A percentile compares a stretch with the other conserved stretches of the same genome.
Conservation (phyloP, 306 rosid species). For the Lathyrus tuberosus region DNA sequence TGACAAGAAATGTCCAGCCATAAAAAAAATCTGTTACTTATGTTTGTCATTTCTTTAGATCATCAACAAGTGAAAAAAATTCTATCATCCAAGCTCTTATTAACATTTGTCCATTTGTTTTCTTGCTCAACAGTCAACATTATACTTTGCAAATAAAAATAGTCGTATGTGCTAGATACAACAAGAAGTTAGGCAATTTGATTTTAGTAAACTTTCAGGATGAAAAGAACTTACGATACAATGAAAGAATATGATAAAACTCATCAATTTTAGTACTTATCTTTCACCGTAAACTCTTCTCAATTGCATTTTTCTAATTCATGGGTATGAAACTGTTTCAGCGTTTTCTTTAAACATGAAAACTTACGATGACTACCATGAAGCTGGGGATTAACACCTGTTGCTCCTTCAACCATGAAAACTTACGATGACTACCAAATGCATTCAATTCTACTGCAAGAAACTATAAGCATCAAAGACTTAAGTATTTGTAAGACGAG, state of each 20-base stretch:
- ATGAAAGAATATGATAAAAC: neutral
- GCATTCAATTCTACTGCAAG: neutral
- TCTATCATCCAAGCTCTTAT: neutral
- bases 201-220: neutral
- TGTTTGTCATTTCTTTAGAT: neutral
- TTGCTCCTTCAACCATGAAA: constrained; percentile 4
- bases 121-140: neutral
- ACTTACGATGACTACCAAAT: neutral
- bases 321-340: neutral
- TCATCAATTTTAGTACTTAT: too few species aligned
- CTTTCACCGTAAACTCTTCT: neutral
- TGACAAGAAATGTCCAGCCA: too few species aligned
- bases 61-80: neutral
- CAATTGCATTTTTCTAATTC: neutral
- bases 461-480: neutral
- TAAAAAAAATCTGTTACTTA: too few species aligned
- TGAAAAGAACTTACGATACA: neutral
- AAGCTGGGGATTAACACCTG: neutral
- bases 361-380: neutral
- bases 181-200: neutral
- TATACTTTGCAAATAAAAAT: neutral
- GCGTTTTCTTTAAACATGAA: neutral
- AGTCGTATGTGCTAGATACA: neutral
- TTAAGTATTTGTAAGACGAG: constrained; percentile 1
- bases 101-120: constrained; percentile 1